Conservation (phyloP, 2,329 filamentous ascomycete species). For the Colletotrichum cuscutae region DNA sequence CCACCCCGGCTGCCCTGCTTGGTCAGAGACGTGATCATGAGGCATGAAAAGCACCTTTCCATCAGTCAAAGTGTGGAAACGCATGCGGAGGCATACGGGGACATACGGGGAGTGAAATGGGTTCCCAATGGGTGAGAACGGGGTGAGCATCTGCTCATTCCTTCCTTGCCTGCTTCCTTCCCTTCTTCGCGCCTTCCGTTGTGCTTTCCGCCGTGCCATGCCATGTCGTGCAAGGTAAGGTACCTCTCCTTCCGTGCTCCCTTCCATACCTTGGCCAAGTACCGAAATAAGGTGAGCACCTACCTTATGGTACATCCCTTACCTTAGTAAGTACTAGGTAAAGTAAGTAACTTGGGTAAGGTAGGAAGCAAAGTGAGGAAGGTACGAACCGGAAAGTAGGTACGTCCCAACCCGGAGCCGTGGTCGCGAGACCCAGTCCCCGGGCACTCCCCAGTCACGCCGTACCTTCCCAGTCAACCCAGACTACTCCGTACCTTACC, state of each 20-base stretch:
- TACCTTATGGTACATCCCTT: too few relatives aligned
- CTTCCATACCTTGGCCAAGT: too few relatives aligned
- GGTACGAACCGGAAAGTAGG: background rate
- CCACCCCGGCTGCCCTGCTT: background rate
- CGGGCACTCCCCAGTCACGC: background rate
- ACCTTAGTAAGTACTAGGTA: background rate
- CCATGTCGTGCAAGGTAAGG: too few relatives aligned
- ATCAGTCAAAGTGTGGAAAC: constrained; percentile 21
- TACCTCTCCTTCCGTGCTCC: too few relatives aligned
- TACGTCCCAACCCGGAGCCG: background rate
- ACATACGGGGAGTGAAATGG: constrained; percentile 17
- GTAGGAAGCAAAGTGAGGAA: background rate
- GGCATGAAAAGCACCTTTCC: constrained; percentile 29
- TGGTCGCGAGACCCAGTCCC: background rate
- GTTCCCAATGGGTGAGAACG: constrained; percentile 11
- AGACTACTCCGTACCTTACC: too few relatives aligned
- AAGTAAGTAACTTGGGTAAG: too few relatives aligned
- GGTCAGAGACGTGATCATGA: constrained; percentile 29
- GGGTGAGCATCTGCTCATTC: constrained; percentile 1
- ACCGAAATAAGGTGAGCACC: too few relatives aligned
- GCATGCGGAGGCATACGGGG: constrained; percentile 31
- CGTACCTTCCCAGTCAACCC: too few relatives aligned
- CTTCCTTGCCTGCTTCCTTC: background rate
- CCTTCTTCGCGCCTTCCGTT: background rate
- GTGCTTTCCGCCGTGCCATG: too few relatives aligned